A percentile compares a stretch with the other conserved stretches of the same genome.
Evolutionary conservation across 495 filamentous ascomycete genomes (phyloP).

Genomic region (Hyphodiscus hymeniophilus): DNA sequence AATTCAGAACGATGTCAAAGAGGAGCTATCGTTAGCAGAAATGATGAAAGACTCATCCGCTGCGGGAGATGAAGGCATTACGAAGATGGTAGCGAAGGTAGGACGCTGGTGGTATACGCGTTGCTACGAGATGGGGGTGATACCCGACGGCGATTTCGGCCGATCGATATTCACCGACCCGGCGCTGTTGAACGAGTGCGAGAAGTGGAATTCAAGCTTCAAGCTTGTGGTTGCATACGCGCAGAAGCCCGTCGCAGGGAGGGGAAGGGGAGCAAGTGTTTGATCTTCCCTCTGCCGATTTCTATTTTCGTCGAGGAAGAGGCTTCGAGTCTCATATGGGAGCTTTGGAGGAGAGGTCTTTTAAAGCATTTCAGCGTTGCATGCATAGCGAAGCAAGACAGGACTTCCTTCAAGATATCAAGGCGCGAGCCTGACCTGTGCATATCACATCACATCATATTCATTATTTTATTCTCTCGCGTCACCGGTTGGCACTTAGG

Average conservation of each 20-base stretch:
- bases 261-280: slow-evolving; percentile 41
- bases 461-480: too few relatives aligned
- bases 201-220: slow-evolving; percentile 77
- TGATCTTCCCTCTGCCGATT: background rate
- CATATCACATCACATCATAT: background rate
- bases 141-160: slow-evolving; percentile 37
- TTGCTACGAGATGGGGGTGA: slow-evolving; percentile 70
- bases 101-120: slow-evolving; percentile 94
- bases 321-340: too few relatives aligned
- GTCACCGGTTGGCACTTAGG: too few relatives aligned
- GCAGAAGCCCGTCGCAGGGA: slow-evolving; percentile 59
- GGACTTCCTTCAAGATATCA: background rate
- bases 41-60: slow-evolving; percentile 57
- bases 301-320: too few relatives aligned
- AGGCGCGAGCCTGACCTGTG: background rate
- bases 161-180: slow-evolving; percentile 76
- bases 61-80: slow-evolving; percentile 69
- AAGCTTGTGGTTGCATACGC: slow-evolving; percentile 88
- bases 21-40: slow-evolving; percentile 54
- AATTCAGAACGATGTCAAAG: slow-evolving; percentile 9
- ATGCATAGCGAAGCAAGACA: background rate
- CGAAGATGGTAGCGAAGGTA: slow-evolving; percentile 84
- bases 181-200: slow-evolving; percentile 72
- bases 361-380: background rate
- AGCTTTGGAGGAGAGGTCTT: too few relatives aligned